These are phyloP conservation scores for Nephelium lappaceum DNA, from an alignment of 345 rosid species.

Conservation along the genomic window DNA sequence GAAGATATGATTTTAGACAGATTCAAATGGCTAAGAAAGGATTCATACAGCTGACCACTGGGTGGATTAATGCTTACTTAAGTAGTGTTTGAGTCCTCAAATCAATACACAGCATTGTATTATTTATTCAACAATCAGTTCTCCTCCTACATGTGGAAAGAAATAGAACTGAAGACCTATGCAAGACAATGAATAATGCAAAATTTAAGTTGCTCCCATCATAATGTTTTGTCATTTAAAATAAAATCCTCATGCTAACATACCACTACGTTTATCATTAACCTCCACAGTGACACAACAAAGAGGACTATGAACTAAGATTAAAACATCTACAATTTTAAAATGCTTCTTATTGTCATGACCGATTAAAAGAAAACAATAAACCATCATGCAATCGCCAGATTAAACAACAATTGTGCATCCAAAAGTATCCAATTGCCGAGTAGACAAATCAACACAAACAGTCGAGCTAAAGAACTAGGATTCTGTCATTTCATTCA, in stretches of 20 bases:
- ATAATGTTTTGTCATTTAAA: too few species aligned
- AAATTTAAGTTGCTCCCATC: neutral
- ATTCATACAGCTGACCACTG: neutral
- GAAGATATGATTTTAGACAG: neutral
- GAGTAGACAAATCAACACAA: neutral
- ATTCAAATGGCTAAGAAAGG: too few species aligned
- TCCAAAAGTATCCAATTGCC: neutral
- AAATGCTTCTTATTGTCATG: neutral
- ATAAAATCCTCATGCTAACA: neutral
- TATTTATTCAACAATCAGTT: neutral
- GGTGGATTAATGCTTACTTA: neutral
- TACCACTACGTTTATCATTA: neutral
- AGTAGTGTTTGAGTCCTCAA: neutral
- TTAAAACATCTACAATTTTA: neutral
- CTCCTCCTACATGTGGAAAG: neutral
- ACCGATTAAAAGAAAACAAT: neutral
- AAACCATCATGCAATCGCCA: neutral
- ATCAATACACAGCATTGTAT: neutral
- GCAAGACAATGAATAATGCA: neutral
- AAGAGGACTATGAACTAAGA: neutral
- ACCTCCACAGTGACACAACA: neutral
- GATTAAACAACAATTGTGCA: neutral
- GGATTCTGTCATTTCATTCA: neutral
- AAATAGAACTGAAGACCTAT: neutral
- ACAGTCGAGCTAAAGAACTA: constrained; percentile 6